A percentile compares a stretch with the other conserved stretches of the same genome.
Evolutionary conservation across 306 rosid genomes (phyloP).

Genomic region (Abrus pulchellus): DNA sequence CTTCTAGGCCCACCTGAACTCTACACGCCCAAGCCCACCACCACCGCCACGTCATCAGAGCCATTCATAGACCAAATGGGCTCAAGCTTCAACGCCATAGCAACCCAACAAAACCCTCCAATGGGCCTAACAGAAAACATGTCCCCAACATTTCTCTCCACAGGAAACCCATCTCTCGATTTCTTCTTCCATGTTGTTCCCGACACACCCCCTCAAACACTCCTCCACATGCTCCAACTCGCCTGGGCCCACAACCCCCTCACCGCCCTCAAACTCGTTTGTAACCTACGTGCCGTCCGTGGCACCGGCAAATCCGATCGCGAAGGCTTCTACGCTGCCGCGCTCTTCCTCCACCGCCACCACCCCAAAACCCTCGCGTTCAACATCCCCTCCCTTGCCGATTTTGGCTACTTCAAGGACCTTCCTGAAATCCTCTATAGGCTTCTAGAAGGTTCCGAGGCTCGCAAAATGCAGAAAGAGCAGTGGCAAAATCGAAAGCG

Average conservation of each 20-base stretch:
- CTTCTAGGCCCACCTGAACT: slow-evolving; percentile 76
- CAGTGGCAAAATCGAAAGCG: slow-evolving; percentile 38
- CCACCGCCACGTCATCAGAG: slow-evolving; percentile 24
- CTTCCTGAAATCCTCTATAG: slow-evolving; percentile 77
- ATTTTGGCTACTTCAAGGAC: slow-evolving; percentile 79
- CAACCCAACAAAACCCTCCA: background rate
- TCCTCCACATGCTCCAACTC: slow-evolving; percentile 44
- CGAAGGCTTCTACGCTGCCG: slow-evolving; percentile 59
- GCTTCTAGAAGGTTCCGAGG: slow-evolving; percentile 59
- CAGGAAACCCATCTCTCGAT: slow-evolving; percentile 74
- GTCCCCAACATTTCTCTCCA: slow-evolving; percentile 60
- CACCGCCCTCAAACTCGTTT: slow-evolving; percentile 72
- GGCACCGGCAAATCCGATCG: slow-evolving; percentile 77
- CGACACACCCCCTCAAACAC: slow-evolving; percentile 46
- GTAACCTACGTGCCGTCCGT: slow-evolving; percentile 71
- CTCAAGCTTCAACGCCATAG: slow-evolving; percentile 49
- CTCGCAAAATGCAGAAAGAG: slow-evolving; percentile 45
- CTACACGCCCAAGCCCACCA: background rate
- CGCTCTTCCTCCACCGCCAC: slow-evolving; percentile 62
- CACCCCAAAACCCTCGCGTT: slow-evolving; percentile 76
- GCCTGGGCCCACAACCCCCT: slow-evolving; percentile 63
- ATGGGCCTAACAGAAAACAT: slow-evolving; percentile 53
- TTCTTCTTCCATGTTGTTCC: slow-evolving; percentile 76
- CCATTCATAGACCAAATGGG: slow-evolving; percentile 58
- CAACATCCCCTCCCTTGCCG: slow-evolving; percentile 64